Evolutionary conservation across 768 basidiomycete species (phyloP).

Genomic region (Zangia roseola): DNA sequence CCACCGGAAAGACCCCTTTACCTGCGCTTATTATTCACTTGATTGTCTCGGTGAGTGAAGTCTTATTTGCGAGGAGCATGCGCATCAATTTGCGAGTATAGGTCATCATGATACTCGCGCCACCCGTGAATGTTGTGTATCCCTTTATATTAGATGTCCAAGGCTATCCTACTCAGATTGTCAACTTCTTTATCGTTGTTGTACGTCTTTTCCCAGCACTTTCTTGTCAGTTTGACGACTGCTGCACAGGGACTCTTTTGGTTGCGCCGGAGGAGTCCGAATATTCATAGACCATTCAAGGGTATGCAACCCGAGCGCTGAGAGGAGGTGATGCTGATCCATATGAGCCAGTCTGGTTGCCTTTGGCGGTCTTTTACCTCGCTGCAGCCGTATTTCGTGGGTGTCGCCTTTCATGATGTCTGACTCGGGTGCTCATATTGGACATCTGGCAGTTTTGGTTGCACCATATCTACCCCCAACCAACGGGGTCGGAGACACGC

Average conservation of each 20-base stretch:
- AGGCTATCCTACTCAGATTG: slow-evolving; percentile 48
- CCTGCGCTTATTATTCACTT: slow-evolving; percentile 56
- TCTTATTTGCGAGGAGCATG: too few species aligned
- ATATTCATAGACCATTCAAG: slow-evolving; percentile 52
- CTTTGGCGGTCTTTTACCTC: slow-evolving; percentile 54
- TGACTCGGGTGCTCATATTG: slow-evolving; percentile 33
- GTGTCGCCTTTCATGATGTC: slow-evolving; percentile 15
- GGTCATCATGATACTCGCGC: slow-evolving; percentile 55
- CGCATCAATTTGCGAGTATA: slow-evolving; percentile 14
- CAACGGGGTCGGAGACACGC: slow-evolving; percentile 56
- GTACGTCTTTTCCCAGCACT: slow-evolving; percentile 32
- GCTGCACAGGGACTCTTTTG: slow-evolving; percentile 51
- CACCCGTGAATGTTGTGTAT: slow-evolving; percentile 52
- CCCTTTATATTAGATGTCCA: slow-evolving; percentile 63
- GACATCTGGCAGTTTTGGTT: slow-evolving; percentile 42
- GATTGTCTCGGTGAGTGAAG: slow-evolving; percentile 44
- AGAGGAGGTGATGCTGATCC: slow-evolving; percentile 4
- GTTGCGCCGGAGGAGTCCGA: slow-evolving; percentile 51
- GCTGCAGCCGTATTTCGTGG: slow-evolving; percentile 49
- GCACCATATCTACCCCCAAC: slow-evolving; percentile 56
- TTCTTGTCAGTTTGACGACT: slow-evolving; percentile 5
- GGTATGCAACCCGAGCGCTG: slow-evolving; percentile 19
- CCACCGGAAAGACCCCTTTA: slow-evolving; percentile 53
- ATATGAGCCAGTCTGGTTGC: slow-evolving; percentile 46
- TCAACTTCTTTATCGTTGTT: slow-evolving; percentile 55